Conservation (phyloP, 345 rosid species). For the Sapria himalayana region DNA sequence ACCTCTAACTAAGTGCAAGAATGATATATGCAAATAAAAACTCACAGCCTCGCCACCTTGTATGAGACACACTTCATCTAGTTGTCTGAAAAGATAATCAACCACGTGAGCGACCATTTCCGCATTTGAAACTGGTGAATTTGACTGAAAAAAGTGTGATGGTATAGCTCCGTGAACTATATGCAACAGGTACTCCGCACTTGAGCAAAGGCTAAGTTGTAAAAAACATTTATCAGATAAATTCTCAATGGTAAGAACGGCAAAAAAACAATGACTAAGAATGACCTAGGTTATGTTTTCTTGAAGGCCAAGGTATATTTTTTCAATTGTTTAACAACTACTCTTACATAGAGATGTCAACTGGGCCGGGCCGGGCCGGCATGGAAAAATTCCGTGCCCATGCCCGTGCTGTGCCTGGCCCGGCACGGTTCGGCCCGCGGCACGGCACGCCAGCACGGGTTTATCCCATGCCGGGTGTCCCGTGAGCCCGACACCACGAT, state of each 20-base stretch:
- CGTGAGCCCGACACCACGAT: no score
- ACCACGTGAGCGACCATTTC: slow-evolving; percentile 49
- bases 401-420: no score
- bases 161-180: slow-evolving; percentile 59
- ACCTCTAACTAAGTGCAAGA: no score
- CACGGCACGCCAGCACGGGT: no score
- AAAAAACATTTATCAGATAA: slow-evolving; percentile 17
- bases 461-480: no score
- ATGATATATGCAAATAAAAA: no score
- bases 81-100: slow-evolving; percentile 52
- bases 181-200: slow-evolving; percentile 50
- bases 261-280: neutral
- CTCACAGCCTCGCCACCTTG: slow-evolving; percentile 86
- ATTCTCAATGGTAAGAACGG: slow-evolving; percentile 7
- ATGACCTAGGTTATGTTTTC: no score
- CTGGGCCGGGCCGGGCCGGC: neutral
- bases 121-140: slow-evolving; percentile 31
- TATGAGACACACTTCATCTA: slow-evolving; percentile 67
- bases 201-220: slow-evolving; percentile 36
- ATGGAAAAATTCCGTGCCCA: no score
- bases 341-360: neutral
- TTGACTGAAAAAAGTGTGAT: slow-evolving; percentile 25
- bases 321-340: neutral
- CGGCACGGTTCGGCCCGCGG: no score
- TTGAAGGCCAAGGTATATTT: neutral